Conservation (phyloP, 2,329 filamentous ascomycete species). For the Didymella lethalis region DNA sequence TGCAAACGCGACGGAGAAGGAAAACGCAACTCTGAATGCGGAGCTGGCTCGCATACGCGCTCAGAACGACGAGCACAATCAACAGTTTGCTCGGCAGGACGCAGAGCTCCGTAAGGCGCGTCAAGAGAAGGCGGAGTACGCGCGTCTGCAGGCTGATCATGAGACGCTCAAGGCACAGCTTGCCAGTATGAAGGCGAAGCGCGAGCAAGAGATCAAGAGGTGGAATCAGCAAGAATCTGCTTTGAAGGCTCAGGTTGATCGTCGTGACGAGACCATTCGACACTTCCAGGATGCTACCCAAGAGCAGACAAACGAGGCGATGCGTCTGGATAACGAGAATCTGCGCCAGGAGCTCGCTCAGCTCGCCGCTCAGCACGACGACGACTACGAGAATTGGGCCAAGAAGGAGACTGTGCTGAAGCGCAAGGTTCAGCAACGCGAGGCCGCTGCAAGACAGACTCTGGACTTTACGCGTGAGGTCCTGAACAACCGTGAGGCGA, state of each 20-base stretch:
- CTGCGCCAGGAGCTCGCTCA: conserved; percentile 51
- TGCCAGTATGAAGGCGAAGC: conserved; percentile 74
- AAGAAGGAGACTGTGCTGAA: conserved; percentile 44
- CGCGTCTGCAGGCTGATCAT: conserved; percentile 75
- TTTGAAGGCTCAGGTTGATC: conserved; percentile 44
- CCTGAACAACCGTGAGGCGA: conserved; percentile 37
- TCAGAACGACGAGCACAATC: conserved; percentile 49
- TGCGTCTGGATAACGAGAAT: conserved; percentile 53
- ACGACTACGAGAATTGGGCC: conserved; percentile 45
- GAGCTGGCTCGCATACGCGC: conserved; percentile 45
- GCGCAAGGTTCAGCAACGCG: conserved; percentile 45
- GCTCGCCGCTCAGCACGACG: conserved; percentile 45
- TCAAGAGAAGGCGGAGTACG: conserved; percentile 48
- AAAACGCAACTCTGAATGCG: conserved; percentile 46
- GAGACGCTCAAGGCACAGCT: conserved; percentile 75
- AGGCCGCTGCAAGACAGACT: conserved; percentile 37
- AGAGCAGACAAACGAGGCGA: conserved; percentile 49
- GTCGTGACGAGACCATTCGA: conserved; percentile 51
- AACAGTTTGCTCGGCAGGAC: conserved; percentile 45
- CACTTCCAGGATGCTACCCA: conserved; percentile 49
- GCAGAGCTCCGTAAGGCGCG: conserved; percentile 47
- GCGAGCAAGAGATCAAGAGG: conserved; percentile 60
- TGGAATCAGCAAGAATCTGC: conserved; percentile 45
- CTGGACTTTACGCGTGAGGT: conserved; percentile 45
- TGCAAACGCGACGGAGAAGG: conserved; percentile 44